phyloP scores from a whole-genome alignment of 352 stramenopile genomes.

The Phytophthora podocarpi region DNA sequence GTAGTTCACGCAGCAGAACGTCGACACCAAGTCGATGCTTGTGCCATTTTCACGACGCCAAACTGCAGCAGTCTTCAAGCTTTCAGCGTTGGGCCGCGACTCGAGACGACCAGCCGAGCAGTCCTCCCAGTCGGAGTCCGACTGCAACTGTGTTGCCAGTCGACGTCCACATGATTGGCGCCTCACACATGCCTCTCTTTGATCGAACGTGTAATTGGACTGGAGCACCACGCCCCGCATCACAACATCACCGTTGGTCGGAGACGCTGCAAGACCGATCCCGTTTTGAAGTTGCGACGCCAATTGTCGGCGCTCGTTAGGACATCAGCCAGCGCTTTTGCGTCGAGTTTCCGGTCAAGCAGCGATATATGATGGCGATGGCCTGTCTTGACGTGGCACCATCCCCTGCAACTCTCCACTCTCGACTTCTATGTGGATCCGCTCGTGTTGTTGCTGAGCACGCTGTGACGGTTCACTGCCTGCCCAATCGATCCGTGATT shows the following conservation, averaged over 20 bases:
- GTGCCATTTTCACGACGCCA: not conserved
- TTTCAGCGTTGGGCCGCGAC: slow-evolving; percentile 12
- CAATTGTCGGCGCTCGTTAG: slow-evolving; percentile 11
- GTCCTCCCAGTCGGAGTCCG: slow-evolving; percentile 1
- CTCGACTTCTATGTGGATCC: slow-evolving; percentile 2
- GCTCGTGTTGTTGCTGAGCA: slow-evolving; percentile 4
- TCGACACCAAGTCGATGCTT: not conserved
- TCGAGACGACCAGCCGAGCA: too few relatives aligned
- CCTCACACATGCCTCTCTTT: slow-evolving; percentile 17
- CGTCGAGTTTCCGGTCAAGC: not conserved
- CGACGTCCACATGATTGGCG: slow-evolving; percentile 24
- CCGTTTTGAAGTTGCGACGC: slow-evolving; percentile 20
- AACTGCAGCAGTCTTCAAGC: slow-evolving; percentile 2
- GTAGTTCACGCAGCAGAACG: not conserved
- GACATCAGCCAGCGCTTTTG: slow-evolving; percentile 11
- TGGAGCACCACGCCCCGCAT: slow-evolving; percentile 17
- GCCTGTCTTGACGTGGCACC: slow-evolving; percentile 21
- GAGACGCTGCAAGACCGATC: slow-evolving; percentile 3
- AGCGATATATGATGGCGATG: slow-evolving; percentile 4
- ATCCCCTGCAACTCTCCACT: slow-evolving; percentile 22
- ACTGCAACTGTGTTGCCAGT: slow-evolving; percentile 8
- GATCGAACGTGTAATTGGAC: slow-evolving; percentile 25
- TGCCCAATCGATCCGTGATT: slow-evolving; percentile 22
- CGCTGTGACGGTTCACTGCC: slow-evolving; percentile 28
- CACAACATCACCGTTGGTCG: slow-evolving; percentile 19